Percentiles rank a stretch among this genome's conserved stretches.
phyloP scores from a whole-genome alignment of 805 yeast species.

The Pichia phayaonensis region DNA sequence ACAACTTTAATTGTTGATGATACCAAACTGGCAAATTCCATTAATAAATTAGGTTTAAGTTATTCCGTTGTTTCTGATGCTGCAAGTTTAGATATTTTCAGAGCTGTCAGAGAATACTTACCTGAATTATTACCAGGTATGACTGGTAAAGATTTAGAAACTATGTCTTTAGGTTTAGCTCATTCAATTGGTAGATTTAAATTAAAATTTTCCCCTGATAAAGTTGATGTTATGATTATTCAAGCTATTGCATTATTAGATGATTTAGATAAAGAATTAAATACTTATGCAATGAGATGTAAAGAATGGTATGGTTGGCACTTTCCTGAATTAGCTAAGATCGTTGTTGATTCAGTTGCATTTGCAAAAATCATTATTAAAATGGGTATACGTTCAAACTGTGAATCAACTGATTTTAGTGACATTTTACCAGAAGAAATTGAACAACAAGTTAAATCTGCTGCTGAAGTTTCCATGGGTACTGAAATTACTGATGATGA shows the following conservation, averaged over 20 bases:
- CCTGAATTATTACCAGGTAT: slow-evolving; percentile 94
- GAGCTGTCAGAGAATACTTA: slow-evolving; percentile 90
- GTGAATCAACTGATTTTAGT: slow-evolving; percentile 83
- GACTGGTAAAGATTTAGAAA: slow-evolving; percentile 72
- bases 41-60: slow-evolving; percentile 87
- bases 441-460: slow-evolving; percentile 86
- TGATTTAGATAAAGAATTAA: slow-evolving; percentile 94
- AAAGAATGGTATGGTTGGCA: slow-evolving; percentile 99
- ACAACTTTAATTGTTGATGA: slow-evolving; percentile 87
- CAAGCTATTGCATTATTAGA: slow-evolving; percentile 97
- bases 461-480: slow-evolving; percentile 99
- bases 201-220: slow-evolving; percentile 94
- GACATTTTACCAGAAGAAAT: slow-evolving; percentile 87
- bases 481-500: slow-evolving; percentile 94
- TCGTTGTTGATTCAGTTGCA: slow-evolving; percentile 91
- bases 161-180: slow-evolving; percentile 97
- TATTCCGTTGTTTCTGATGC: slow-evolving; percentile 90
- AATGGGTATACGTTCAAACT: slow-evolving; percentile 92
- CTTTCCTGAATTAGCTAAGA: slow-evolving; percentile 98
- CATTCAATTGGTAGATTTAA: slow-evolving; percentile 98
- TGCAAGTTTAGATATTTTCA: slow-evolving; percentile 86
- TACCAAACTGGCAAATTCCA: slow-evolving; percentile 92
- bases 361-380: slow-evolving; percentile 88
- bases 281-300: slow-evolving; percentile 97
- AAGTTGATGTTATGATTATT: slow-evolving; percentile 98